These are phyloP conservation scores for Prunus mongolica DNA, from an alignment of 306 rosid species.

Conservation along the genomic window DNA sequence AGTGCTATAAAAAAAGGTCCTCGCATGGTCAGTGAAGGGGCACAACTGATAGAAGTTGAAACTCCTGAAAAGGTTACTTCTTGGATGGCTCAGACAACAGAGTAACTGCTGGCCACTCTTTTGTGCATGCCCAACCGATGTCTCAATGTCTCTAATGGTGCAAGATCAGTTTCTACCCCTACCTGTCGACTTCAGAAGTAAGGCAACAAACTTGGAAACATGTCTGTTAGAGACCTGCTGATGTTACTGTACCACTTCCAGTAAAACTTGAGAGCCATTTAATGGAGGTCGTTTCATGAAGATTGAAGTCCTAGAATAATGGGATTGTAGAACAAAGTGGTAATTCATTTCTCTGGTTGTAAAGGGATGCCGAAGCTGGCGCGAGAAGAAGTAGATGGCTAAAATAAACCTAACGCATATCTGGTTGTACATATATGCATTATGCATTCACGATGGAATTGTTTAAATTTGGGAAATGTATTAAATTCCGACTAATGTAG, in stretches of 20 bases:
- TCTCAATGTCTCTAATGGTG: slow-evolving; percentile 38
- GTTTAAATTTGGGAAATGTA: no score
- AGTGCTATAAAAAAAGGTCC: slow-evolving; percentile 56
- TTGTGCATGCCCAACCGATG: slow-evolving; percentile 45
- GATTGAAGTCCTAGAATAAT: slow-evolving; percentile 47
- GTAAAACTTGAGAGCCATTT: slow-evolving; percentile 46
- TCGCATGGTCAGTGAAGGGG: slow-evolving; percentile 53
- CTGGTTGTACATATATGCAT: no score
- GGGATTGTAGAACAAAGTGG: slow-evolving; percentile 41
- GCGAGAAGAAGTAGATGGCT: no score
- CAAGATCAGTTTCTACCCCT: slow-evolving; percentile 44
- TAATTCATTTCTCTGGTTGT: slow-evolving; percentile 31
- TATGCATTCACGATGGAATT: no score
- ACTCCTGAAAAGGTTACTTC: slow-evolving; percentile 71
- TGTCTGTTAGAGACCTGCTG: slow-evolving; percentile 22
- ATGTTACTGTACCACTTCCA: slow-evolving; percentile 41
- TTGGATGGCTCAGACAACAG: slow-evolving; percentile 65
- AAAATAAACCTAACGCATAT: no score
- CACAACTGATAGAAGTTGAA: slow-evolving; percentile 65
- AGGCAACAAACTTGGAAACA: slow-evolving; percentile 36
- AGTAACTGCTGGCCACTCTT: slow-evolving; percentile 40
- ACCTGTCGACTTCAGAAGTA: slow-evolving; percentile 21
- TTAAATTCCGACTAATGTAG: no score
- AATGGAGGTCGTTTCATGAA: slow-evolving; percentile 71
- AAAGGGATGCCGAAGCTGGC: no score